phyloP scores from a whole-genome alignment of 495 filamentous ascomycete genomes.

The Podospora conica region DNA sequence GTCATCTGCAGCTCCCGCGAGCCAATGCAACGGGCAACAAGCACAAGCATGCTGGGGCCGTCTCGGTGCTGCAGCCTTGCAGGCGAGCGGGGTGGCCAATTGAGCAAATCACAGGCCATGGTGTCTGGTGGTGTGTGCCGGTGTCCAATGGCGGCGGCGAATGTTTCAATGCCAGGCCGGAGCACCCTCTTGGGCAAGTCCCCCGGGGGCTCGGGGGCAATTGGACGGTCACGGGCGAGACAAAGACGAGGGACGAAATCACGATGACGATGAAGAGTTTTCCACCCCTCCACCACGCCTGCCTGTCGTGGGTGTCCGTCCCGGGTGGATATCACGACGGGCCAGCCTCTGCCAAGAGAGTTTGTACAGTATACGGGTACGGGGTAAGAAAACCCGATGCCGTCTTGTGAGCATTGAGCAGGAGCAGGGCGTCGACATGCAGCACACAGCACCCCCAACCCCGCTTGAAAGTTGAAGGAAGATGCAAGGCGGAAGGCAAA shows the following conservation, averaged over 20 bases:
- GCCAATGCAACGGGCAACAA: not conserved
- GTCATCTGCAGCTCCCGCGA: not conserved
- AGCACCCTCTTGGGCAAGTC: conserved; percentile 1
- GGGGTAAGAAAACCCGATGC: not conserved
- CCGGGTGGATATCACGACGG: not conserved
- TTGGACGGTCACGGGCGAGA: no score
- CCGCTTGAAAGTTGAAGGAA: conserved; percentile 1
- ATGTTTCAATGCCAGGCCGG: not conserved
- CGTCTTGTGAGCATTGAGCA: not conserved
- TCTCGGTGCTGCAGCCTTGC: conserved; percentile 6
- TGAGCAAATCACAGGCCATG: not conserved
- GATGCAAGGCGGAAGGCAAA: no score
- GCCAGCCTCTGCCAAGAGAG: not conserved
- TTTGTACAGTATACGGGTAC: no score
- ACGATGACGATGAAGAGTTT: not conserved
- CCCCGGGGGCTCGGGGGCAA: not conserved
- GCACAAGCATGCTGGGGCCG: not conserved
- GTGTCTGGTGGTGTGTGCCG: not conserved
- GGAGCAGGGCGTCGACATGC: not conserved
- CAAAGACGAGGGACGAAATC: not conserved
- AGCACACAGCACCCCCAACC: not conserved
- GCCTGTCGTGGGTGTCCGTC: not conserved
- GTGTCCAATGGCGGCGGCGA: not conserved
- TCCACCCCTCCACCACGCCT: not conserved
- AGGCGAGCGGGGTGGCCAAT: conserved; percentile 3